phyloP scores from a whole-genome alignment of 495 filamentous ascomycete species.

The Aeminium ludgeri region DNA sequence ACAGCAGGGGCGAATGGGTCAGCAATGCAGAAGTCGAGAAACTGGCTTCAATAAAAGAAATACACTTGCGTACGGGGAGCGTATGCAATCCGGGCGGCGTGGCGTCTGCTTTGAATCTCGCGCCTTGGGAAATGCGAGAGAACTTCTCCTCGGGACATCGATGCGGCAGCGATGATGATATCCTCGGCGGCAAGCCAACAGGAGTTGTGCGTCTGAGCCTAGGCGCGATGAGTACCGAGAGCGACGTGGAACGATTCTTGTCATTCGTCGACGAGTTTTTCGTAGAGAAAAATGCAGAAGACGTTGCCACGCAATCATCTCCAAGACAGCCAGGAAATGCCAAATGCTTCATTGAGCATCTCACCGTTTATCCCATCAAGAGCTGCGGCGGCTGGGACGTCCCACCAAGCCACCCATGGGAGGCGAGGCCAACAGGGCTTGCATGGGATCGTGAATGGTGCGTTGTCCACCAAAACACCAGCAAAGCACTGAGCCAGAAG shows the following conservation, averaged over 20 bases:
- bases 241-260: conserved; percentile 56
- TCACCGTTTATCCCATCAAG: conserved; percentile 58
- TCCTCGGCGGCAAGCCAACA: conserved; percentile 68
- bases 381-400: conserved; percentile 68
- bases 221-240: conserved; percentile 69
- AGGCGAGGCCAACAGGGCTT: conserved; percentile 58
- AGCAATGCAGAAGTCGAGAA: conserved; percentile 73
- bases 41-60: conserved; percentile 55
- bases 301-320: conserved; percentile 3
- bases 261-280: conserved; percentile 67
- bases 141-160: conserved; percentile 69
- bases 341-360: conserved; percentile 20
- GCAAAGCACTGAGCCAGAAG: conserved; percentile 65
- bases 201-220: conserved; percentile 73
- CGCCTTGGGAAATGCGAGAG: conserved; percentile 58
- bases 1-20: conserved; percentile 50
- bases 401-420: conserved; percentile 47
- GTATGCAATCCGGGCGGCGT: conserved; percentile 87
- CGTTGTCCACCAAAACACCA: conserved; percentile 66
- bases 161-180: conserved; percentile 49
- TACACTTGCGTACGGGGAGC: conserved; percentile 72
- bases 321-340: neutral
- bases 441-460: conserved; percentile 94
- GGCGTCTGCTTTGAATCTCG: conserved; percentile 46
- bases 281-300: conserved; percentile 22